phyloP scores from a whole-genome alignment of 2,329 filamentous ascomycete genomes.

The Cercospora zeae-maydis region DNA sequence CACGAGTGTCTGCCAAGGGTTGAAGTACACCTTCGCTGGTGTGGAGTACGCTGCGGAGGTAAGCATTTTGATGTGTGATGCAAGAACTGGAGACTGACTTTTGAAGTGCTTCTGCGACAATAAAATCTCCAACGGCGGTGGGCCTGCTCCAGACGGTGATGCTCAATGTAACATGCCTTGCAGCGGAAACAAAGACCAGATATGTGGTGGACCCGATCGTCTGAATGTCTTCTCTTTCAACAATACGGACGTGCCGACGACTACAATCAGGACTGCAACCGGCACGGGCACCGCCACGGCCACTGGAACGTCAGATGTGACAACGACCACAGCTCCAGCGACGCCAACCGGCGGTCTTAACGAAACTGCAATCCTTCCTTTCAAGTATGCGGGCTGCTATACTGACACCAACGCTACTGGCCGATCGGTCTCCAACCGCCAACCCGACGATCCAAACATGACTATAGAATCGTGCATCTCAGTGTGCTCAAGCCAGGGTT shows the following conservation, averaged over 20 bases:
- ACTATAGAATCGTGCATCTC: slow-evolving; percentile 31
- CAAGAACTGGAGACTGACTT: slow-evolving; percentile 7
- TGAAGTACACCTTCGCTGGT: slow-evolving; percentile 35
- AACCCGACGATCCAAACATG: slow-evolving; percentile 19
- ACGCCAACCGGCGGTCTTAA: slow-evolving; percentile 29
- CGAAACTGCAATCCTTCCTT: slow-evolving; percentile 22
- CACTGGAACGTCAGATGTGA: slow-evolving; percentile 16
- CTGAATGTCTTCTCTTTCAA: slow-evolving; percentile 31
- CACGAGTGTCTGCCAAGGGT: slow-evolving; percentile 27
- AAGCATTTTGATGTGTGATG: background rate
- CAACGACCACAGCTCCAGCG: slow-evolving; percentile 20
- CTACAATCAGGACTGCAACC: background rate
- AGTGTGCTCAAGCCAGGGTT: slow-evolving; percentile 31
- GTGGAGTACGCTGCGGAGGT: slow-evolving; percentile 26
- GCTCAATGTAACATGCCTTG: slow-evolving; percentile 33
- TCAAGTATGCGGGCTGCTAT: slow-evolving; percentile 29
- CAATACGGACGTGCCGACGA: slow-evolving; percentile 18
- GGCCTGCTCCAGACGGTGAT: slow-evolving; percentile 25
- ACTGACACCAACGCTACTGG: slow-evolving; percentile 26
- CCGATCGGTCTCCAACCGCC: slow-evolving; percentile 19
- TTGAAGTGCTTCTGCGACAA: slow-evolving; percentile 35
- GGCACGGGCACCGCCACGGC: background rate
- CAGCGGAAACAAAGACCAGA: slow-evolving; percentile 27
- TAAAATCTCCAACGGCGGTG: slow-evolving; percentile 24
- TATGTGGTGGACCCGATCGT: slow-evolving; percentile 30